These are phyloP conservation scores for Cucumis sativus DNA, from an alignment of 306 rosid species.

Conservation along the genomic window DNA sequence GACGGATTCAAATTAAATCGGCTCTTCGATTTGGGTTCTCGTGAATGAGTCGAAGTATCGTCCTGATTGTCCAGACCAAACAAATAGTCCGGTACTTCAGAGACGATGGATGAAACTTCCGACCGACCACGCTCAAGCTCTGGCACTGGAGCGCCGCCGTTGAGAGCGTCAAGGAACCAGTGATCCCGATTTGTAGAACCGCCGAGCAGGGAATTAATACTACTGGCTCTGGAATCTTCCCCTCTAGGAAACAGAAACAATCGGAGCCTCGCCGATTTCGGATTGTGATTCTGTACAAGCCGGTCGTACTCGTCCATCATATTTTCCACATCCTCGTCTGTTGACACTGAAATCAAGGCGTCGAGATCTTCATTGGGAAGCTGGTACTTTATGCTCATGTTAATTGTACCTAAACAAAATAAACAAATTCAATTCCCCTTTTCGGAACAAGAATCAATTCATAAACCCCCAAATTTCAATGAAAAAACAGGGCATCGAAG, in stretches of 20 bases:
- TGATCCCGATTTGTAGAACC: constrained; percentile 72
- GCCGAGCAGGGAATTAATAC: constrained; percentile 67
- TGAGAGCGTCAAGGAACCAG: constrained; percentile 89
- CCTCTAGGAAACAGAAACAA: constrained; percentile 54
- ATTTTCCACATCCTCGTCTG: constrained; percentile 95
- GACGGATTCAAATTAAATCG: constrained; percentile 14
- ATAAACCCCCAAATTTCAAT: neutral
- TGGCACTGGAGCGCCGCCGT: constrained; percentile 32
- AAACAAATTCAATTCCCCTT: neutral
- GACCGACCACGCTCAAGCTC: constrained; percentile 69
- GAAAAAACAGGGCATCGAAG: neutral
- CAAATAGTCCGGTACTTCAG: constrained; percentile 85
- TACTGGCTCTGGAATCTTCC: constrained; percentile 41
- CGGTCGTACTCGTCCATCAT: constrained; percentile 97
- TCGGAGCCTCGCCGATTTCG: constrained; percentile 62
- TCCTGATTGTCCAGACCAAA: constrained; percentile 79
- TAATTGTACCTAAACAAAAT: constrained; percentile 32
- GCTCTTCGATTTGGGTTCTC: constrained; percentile 28
- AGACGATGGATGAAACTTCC: constrained; percentile 72
- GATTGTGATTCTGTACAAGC: constrained; percentile 49
- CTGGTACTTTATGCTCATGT: constrained; percentile 75
- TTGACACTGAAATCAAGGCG: constrained; percentile 72
- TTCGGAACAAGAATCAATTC: neutral
- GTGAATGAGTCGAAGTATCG: constrained; percentile 19
- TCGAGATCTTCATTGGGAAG: constrained; percentile 94